Base-by-base conservation (phyloP, 495 filamentous ascomycete species). In the Penicillium simplicissimum region DNA sequence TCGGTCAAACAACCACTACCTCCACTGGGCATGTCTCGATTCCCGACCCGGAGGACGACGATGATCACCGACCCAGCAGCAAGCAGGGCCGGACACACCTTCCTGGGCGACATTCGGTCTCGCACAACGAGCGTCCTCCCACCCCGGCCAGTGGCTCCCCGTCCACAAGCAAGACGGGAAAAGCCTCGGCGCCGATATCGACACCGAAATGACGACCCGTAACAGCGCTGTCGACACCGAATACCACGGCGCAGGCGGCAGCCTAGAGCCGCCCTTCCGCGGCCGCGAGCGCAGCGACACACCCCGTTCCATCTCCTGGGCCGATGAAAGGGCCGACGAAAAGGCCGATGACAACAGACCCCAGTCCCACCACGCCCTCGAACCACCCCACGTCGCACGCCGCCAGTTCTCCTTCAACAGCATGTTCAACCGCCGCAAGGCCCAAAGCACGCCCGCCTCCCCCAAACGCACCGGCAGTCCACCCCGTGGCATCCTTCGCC, bases 361-460 rank as follows among this genome's bases (percentile, higher is more conserved):
- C 7, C 51, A 53, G 19, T 7, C 51, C 11, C 48, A 52, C 9
- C 67, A 75, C 17, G 54, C 48, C 4, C 61, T 67, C 36, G 65
- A 64, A 14, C 62, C 65, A 1, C 65, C 66, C 14, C 63, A 72
- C 34, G 53, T 52, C 33, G 48, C 86, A 79, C 75, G 78, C 80
- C 87, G 95, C 37, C 92, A 97, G 71, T 98, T 97, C 77, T 93
- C 89, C 31, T 98, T 98, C 81, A 88, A 93, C 67, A 88, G 87
- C 61, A 85, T 95, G 52, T 91, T 97, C 73, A 77, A 80, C 60
- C 67, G 80, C 69, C 68, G 76, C 66, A 75, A 73, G 64, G 45
- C 68, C 15, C 64, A 69, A 60, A 66, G 73, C 60, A 68, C 76
- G 71, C 62, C 53, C 7, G 8, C 73, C 37, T 66, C 62, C n/a